Evolutionary conservation across 108 stramenopile genomes (phyloP).

Genomic region (Pseudonitzschia delicatissima): DNA sequence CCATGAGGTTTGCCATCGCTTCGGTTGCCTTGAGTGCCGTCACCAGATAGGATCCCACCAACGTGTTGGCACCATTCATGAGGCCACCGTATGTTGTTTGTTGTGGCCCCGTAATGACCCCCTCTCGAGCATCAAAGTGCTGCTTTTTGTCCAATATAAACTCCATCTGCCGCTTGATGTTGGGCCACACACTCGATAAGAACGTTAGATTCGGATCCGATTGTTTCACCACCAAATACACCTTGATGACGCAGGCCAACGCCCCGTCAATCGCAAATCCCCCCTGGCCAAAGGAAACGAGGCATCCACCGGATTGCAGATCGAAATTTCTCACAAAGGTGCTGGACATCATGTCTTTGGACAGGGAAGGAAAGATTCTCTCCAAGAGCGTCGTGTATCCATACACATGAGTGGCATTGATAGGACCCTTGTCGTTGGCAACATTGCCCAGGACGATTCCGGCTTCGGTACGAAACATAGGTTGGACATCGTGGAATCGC

Average conservation of each 20-base stretch:
- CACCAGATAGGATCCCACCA: conserved; percentile 16
- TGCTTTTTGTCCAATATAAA: background rate
- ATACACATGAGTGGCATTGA: conserved; percentile 19
- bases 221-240: conserved; percentile 18
- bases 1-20: conserved; percentile 12
- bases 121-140: background rate
- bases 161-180: conserved; percentile 17
- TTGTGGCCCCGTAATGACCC: conserved; percentile 8
- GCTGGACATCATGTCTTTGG: conserved; percentile 11
- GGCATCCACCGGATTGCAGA: conserved; percentile 1
- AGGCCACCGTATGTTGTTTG: conserved; percentile 16
- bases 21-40: conserved; percentile 6
- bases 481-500: conserved; percentile 11
- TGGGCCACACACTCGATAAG: conserved; percentile 12
- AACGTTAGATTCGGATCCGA: conserved; percentile 14
- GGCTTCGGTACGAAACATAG: conserved; percentile 17
- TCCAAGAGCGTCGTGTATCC: conserved; percentile 19
- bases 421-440: conserved; percentile 7
- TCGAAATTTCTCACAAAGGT: conserved; percentile 19
- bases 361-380: conserved; percentile 3
- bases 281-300: background rate
- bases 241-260: conserved; percentile 19
- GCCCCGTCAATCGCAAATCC: conserved; percentile 20
- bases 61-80: conserved; percentile 21
- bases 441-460: conserved; percentile 19